Base-by-base conservation (phyloP, 345 rosid genomes). In the Arabidopsis arenosa region DNA sequence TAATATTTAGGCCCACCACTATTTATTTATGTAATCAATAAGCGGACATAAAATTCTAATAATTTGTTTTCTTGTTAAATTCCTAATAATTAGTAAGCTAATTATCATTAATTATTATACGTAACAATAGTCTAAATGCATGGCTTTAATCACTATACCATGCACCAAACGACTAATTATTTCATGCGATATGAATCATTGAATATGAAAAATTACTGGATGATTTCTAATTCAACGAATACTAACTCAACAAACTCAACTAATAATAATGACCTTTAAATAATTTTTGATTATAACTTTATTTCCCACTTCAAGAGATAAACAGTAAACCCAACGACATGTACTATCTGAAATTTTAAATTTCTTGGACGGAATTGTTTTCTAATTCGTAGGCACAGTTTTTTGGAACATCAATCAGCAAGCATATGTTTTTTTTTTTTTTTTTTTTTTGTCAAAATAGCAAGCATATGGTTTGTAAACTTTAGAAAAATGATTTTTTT, bases 151-250 rank as follows among this genome's bases (percentile, higher is more conserved):
- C 43, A 69, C 59, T 66, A 72, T 73, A 64, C 53, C 49, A 72
- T 74, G 63, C 75, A 79, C 75, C 81, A 73, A 79, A 79, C 76
- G 64, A 61, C 49, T 68, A 78, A 67, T 78, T 73, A 67, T 78
- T 60, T 67, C 44, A 61, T 73, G 44, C 6, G 26, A 43, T 32
- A n/a, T 15, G 57, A 70, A 79, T 60, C 70, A 70, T 70, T 70
- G 39, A 66, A 49, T 30, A 51, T 4, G 47, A 63, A 82, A 75
- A 56, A n/a, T 52, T 43, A 73, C 43, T 73, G 59, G 39, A 60
- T 53, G 78, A 13, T 73, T 17, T 44, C 53, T 36, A 67, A 18
- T 67, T 66, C 37, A 53, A 78, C 60, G 70, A 78, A 73, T 73
- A 73, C 54, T 12, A 78, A 43, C 77, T 72, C 77, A 66, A 58